A percentile compares a stretch with the other conserved stretches of the same genome.
phyloP scores from a whole-genome alignment of 352 stramenopile genomes.

The Globisporangium splendens region DNA sequence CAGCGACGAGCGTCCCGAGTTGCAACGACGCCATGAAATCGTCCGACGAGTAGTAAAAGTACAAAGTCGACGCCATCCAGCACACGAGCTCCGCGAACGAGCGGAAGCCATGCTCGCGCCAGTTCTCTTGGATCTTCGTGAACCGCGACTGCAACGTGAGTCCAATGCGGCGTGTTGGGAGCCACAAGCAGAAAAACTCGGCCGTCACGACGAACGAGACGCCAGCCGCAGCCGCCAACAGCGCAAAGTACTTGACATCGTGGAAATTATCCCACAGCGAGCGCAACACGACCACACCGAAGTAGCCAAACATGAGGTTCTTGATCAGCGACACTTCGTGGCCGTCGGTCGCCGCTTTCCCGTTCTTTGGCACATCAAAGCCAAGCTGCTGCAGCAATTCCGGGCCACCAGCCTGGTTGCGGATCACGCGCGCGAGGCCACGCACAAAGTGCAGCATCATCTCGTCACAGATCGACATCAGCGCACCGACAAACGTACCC shows the following conservation, averaged over 20 bases:
- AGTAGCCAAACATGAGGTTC: slow-evolving; percentile 72
- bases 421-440: slow-evolving; percentile 57
- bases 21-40: slow-evolving; percentile 51
- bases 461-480: slow-evolving; percentile 83
- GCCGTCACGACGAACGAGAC: slow-evolving; percentile 70
- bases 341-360: slow-evolving; percentile 60
- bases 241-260: slow-evolving; percentile 69
- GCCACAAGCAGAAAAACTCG: slow-evolving; percentile 79
- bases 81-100: slow-evolving; percentile 62
- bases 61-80: slow-evolving; percentile 52
- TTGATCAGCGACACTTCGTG: slow-evolving; percentile 74
- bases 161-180: slow-evolving; percentile 64
- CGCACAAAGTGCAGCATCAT: slow-evolving; percentile 68
- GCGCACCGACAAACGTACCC: slow-evolving; percentile 65
- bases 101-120: slow-evolving; percentile 42
- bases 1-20: slow-evolving; percentile 48
- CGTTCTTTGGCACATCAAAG: slow-evolving; percentile 72
- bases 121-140: slow-evolving; percentile 56
- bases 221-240: slow-evolving; percentile 59
- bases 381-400: slow-evolving; percentile 54
- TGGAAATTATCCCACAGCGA: slow-evolving; percentile 64
- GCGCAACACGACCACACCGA: slow-evolving; percentile 60
- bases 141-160: slow-evolving; percentile 76
- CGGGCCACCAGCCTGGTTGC: slow-evolving; percentile 58
- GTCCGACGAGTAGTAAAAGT: slow-evolving; percentile 55